A percentile compares a stretch with the other conserved stretches of the same genome.
These are phyloP conservation scores for Luzula sylvatica DNA, from an alignment of 176 grass and related monocot genomes.

Conservation along the genomic window DNA sequence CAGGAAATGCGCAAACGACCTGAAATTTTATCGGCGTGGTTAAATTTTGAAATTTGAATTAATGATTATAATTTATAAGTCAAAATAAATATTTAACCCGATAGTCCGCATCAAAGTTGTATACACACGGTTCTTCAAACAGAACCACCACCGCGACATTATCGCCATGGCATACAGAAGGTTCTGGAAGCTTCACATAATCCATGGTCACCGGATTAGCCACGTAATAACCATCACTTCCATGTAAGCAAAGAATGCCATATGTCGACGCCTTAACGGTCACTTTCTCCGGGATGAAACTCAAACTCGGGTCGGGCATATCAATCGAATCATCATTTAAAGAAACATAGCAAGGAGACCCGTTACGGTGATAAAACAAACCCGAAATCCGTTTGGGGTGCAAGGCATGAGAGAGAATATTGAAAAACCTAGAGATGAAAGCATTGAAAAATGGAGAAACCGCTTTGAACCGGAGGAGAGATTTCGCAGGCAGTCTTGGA, in stretches of 20 bases:
- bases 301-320: conserved; percentile 37
- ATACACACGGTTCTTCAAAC: conserved; percentile 20
- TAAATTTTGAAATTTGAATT: too few relatives aligned
- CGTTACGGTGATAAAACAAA: conserved; percentile 1
- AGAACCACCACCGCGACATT: conserved; percentile 30
- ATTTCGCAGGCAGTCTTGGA: not conserved
- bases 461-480: conserved; percentile 19
- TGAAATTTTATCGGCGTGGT: too few relatives aligned
- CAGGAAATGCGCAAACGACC: conserved; percentile 30
- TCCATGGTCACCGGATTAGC: conserved; percentile 39
- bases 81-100: too few relatives aligned
- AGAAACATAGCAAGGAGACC: not conserved
- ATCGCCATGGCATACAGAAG: not conserved
- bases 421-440: conserved; percentile 18
- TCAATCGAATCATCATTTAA: not conserved
- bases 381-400: conserved; percentile 4
- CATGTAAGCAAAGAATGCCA: conserved; percentile 52
- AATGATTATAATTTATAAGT: too few relatives aligned
- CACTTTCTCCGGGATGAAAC: conserved; percentile 17
- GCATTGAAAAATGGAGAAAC: conserved; percentile 3
- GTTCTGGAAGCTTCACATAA: conserved; percentile 15
- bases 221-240: conserved; percentile 33
- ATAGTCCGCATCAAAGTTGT: conserved; percentile 19
- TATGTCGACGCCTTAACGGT: conserved; percentile 28
- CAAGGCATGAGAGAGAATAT: conserved; percentile 9